A percentile compares a stretch with the other conserved stretches of the same genome.
Evolutionary conservation across 148 eudicot species (phyloP).

Genomic region (Silene uniflora): DNA sequence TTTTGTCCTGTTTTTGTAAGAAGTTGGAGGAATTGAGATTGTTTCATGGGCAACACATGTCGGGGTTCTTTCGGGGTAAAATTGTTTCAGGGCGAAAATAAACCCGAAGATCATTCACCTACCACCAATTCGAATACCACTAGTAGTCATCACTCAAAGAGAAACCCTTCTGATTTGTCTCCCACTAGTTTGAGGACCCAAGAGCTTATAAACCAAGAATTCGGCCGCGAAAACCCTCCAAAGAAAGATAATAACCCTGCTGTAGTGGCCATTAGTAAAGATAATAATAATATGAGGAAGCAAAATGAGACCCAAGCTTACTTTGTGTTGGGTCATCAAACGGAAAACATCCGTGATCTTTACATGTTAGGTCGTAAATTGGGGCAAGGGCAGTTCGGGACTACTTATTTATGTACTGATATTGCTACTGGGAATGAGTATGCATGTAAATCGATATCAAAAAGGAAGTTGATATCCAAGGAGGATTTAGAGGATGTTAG

Average conservation of each 20-base stretch:
- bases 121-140: conserved; percentile 32
- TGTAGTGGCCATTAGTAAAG: conserved; percentile 25
- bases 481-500: conserved; percentile 97
- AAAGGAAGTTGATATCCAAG: conserved; percentile 88
- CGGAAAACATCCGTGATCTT: conserved; percentile 77
- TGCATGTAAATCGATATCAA: conserved; percentile 93
- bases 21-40: conserved; percentile 33
- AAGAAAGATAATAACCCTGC: conserved; percentile 26
- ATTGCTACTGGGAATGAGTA: conserved; percentile 56
- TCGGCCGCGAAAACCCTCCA: conserved; percentile 36
- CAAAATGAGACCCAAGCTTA: conserved; percentile 47
- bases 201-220: conserved; percentile 53
- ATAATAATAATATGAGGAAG: conserved; percentile 38
- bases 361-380: conserved; percentile 77
- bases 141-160: conserved; percentile 28
- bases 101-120: conserved; percentile 54
- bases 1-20: conserved; percentile 10
- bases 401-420: conserved; percentile 83
- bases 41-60: conserved; percentile 95
- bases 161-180: conserved; percentile 38
- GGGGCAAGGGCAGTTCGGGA: conserved; percentile 98
- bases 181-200: conserved; percentile 47
- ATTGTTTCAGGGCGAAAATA: conserved; percentile 47
- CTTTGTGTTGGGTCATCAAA: conserved; percentile 81
- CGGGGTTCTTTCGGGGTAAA: conserved; percentile 73